A percentile compares a stretch with the other conserved stretches of the same genome.
phyloP scores from a whole-genome alignment of 495 filamentous ascomycete genomes.

The Podospora bellae-mahoneyi region DNA sequence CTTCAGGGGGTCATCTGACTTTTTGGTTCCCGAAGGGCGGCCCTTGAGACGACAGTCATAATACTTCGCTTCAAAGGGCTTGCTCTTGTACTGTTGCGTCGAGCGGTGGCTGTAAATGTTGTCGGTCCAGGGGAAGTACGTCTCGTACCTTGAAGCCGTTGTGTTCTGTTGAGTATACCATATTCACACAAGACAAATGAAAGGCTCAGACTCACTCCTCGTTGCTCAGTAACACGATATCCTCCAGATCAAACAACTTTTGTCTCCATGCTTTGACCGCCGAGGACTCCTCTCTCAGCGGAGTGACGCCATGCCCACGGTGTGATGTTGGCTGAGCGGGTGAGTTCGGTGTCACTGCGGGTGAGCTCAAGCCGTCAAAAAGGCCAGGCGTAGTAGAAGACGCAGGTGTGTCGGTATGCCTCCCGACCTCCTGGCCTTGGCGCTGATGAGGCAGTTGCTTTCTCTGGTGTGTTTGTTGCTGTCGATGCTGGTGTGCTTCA shows the following conservation, averaged over 20 bases:
- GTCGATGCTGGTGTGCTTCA: conserved; percentile 11
- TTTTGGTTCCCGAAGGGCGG: conserved; percentile 75
- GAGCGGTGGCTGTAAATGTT: conserved; percentile 91
- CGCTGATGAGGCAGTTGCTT: conserved; percentile 35
- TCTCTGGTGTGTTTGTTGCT: conserved; percentile 18
- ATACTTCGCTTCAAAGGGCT: conserved; percentile 80
- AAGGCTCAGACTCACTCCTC: conserved; percentile 61
- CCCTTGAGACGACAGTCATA: conserved; percentile 91
- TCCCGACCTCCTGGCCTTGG: conserved; percentile 19
- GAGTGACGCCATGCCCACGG: not conserved
- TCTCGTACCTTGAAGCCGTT: conserved; percentile 61
- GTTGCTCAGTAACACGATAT: conserved; percentile 69
- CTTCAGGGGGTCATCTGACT: conserved; percentile 80
- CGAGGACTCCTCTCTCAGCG: not conserved
- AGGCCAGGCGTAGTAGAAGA: not conserved
- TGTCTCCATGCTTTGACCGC: conserved; percentile 59
- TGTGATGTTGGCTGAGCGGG: not conserved
- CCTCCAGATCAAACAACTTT: conserved; percentile 73
- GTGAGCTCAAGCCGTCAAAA: not conserved
- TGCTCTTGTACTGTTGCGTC: conserved; percentile 80
- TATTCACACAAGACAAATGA: not conserved
- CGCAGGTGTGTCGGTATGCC: not conserved
- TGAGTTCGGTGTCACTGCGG: not conserved
- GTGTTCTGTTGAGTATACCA: conserved; percentile 9
- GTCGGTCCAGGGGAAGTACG: conserved; percentile 86